These are phyloP conservation scores for Gossypium lobatum DNA, from an alignment of 441 rosid genomes.

Conservation along the genomic window DNA sequence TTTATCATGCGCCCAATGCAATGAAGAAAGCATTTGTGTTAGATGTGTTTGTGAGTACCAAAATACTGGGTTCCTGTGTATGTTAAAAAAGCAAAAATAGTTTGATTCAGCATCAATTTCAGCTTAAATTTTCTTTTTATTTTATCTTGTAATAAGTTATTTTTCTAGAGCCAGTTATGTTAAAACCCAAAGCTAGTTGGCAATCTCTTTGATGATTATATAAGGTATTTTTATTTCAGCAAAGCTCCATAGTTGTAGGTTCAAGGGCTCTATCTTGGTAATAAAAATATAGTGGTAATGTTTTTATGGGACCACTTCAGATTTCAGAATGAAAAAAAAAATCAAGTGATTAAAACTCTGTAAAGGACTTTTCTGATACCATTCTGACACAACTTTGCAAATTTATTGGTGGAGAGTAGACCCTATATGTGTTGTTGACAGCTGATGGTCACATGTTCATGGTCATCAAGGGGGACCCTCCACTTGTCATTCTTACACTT, in stretches of 20 bases:
- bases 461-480: too few relatives aligned
- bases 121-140: not conserved
- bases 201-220: not conserved
- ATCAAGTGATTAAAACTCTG: too few relatives aligned
- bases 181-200: not conserved
- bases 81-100: slow-evolving; percentile 13
- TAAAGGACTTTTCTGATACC: too few relatives aligned
- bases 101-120: slow-evolving; percentile 2
- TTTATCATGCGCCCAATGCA: not conserved
- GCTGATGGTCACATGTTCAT: too few relatives aligned
- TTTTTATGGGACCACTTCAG: too few relatives aligned
- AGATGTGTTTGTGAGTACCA: slow-evolving; percentile 5
- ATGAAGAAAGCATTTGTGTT: slow-evolving; percentile 2
- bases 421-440: too few relatives aligned
- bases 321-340: too few relatives aligned
- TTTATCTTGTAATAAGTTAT: slow-evolving; percentile 6
- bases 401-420: too few relatives aligned
- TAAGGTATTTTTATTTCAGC: not conserved
- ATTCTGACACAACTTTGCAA: too few relatives aligned
- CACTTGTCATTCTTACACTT: too few relatives aligned
- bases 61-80: slow-evolving; percentile 14
- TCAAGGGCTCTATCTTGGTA: too few relatives aligned
- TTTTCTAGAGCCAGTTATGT: slow-evolving; percentile 1
- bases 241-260: not conserved
- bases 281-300: too few relatives aligned